Conservation (phyloP, 2,329 filamentous ascomycete genomes). For the Hypoxylon sp. region DNA sequence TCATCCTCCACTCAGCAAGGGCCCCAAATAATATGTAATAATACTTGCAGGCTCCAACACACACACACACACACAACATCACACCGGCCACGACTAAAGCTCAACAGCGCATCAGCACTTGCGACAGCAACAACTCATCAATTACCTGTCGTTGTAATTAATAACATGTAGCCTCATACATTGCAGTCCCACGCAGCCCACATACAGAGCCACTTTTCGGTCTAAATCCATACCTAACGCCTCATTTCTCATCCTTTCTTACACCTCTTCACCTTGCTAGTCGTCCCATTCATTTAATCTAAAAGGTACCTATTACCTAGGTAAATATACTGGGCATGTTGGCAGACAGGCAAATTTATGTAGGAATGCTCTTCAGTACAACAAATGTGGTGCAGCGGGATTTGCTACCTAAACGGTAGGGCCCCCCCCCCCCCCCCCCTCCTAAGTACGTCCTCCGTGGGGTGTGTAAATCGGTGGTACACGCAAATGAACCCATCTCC, state of each 20-base stretch:
- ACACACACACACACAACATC: conserved; percentile 9
- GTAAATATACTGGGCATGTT: too few species aligned
- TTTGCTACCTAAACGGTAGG: not conserved
- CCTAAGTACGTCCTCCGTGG: conserved; percentile 20
- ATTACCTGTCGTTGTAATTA: conserved; percentile 10
- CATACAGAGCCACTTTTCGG: not conserved
- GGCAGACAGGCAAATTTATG: too few species aligned
- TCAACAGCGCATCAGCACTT: conserved; percentile 1
- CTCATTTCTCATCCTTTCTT: conserved; percentile 3
- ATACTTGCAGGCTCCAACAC: not conserved
- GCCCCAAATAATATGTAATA: conserved; percentile 4
- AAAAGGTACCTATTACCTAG: too few species aligned
- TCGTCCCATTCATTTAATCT: conserved; percentile 14
- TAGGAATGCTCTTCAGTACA: conserved; percentile 22
- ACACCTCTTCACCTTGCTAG: not conserved
- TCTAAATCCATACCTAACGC: not conserved
- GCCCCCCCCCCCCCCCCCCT: not conserved
- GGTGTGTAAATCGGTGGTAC: conserved; percentile 22
- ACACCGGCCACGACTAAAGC: conserved; percentile 15
- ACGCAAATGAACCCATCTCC: conserved; percentile 11
- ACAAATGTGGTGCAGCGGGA: conserved; percentile 12
- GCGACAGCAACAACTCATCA: conserved; percentile 11
- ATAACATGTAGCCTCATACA: conserved; percentile 3
- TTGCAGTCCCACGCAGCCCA: not conserved
- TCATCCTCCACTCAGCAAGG: conserved; percentile 30